Evolutionary conservation across 805 yeast species (phyloP).

Genomic region (Myxozyma neotropica): DNA sequence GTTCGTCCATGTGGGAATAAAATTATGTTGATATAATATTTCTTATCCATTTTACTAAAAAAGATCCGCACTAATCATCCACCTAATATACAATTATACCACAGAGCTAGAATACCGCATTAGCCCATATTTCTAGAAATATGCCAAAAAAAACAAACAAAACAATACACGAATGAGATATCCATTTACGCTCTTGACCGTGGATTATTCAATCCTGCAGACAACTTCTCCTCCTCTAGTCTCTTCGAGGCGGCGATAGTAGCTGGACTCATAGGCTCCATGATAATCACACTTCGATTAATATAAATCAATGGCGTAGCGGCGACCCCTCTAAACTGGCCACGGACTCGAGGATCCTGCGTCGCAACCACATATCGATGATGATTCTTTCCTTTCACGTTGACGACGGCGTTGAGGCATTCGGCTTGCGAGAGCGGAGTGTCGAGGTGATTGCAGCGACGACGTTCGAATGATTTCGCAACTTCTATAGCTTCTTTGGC

Average conservation of each 20-base stretch:
- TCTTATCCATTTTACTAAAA: not conserved
- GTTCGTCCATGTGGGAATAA: too few species aligned
- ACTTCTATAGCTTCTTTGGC: slow-evolving; percentile 74
- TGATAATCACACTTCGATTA: slow-evolving; percentile 88
- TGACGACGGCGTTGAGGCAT: slow-evolving; percentile 72
- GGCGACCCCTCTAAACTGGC: slow-evolving; percentile 70
- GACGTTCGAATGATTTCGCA: slow-evolving; percentile 84
- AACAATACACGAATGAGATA: not conserved
- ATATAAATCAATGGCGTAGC: slow-evolving; percentile 89
- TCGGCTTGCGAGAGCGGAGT: slow-evolving; percentile 62
- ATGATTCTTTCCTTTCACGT: slow-evolving; percentile 75
- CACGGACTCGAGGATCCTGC: slow-evolving; percentile 72
- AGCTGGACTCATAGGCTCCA: slow-evolving; percentile 88
- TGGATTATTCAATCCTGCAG: slow-evolving; percentile 76
- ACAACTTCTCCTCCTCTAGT: slow-evolving; percentile 68
- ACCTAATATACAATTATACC: slow-evolving; percentile 11
- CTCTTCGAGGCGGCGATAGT: slow-evolving; percentile 54
- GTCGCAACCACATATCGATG: slow-evolving; percentile 90
- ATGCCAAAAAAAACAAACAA: not conserved
- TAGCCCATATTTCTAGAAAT: too few species aligned
- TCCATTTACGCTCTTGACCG: slow-evolving; percentile 15
- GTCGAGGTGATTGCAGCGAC: slow-evolving; percentile 86
- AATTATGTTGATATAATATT: too few species aligned
- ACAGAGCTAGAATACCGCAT: not conserved
- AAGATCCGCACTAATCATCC: not conserved